Evolutionary conservation across 2,329 filamentous ascomycete species (phyloP), one percentile per base, ranked within the genome.

Genomic region (Aureobasidium uvarum): DNA sequence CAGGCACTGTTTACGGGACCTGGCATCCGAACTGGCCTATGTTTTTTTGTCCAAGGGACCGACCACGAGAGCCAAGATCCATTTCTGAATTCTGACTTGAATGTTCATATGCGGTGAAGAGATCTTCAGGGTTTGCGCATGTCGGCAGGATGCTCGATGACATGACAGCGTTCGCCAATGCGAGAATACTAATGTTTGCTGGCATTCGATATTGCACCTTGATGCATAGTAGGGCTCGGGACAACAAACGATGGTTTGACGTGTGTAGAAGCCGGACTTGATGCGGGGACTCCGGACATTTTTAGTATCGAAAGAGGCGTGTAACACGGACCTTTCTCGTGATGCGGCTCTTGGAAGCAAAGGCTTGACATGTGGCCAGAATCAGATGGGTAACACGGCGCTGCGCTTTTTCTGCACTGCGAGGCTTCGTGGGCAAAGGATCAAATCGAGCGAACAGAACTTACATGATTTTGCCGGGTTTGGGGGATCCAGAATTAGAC

Each of bases 251-350:
- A 20, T 62, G 43, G 45, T 51, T 62, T 54, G 60, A 54, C 60
- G 60, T 63, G 60, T 63, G 48, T 33, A 36, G 11, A 38, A 62
- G 25, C 38, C 60, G 60, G 60, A 63, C 60, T 39, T 62, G 28
- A 36, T 63, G 60, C 38, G 60, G 60, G 60, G 60, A 54, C 36
- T 63, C 60, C 60, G 60, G 58, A 50, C n/a, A 33, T 59, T 59
- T 36, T 36, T 13, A 11, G 33, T 36, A 36, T 36, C 33, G 33
- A 62, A n/a, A 33, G 58, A 5, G 16, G 20, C 58, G 45, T 20
- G 45, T 23, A 28, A 39, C 45, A 51, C 58, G 45, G 45, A 36
- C 58, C 41, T 60, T 60, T 60, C 41, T 60, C 28, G 56, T 18
- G 56, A 25, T 60, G 56, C 56, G 56, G 56, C 56, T 60, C 56